phyloP scores from a whole-genome alignment of 2,329 filamentous ascomycete species.

The Clarireedia homoeocarpa region DNA sequence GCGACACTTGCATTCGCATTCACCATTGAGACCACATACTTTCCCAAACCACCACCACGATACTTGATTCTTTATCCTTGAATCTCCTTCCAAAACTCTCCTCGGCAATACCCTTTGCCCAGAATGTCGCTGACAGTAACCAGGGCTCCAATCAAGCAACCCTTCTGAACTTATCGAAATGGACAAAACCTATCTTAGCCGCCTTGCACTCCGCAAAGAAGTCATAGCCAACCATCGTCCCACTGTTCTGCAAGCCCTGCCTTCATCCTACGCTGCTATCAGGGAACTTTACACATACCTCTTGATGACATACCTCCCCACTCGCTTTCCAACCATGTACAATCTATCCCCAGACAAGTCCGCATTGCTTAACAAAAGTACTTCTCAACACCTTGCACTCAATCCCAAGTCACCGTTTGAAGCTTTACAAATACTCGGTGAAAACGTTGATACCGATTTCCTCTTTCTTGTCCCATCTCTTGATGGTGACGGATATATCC shows the following conservation, averaged over 20 bases:
- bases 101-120: too few species aligned
- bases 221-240: slow-evolving; percentile 38
- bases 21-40: too few species aligned
- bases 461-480: slow-evolving; percentile 45
- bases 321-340: slow-evolving; percentile 48
- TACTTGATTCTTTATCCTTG: too few species aligned
- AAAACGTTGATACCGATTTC: slow-evolving; percentile 52
- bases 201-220: slow-evolving; percentile 40
- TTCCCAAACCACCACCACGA: too few species aligned
- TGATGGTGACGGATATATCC: slow-evolving; percentile 36
- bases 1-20: too few species aligned
- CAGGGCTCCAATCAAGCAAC: slow-evolving; percentile 44
- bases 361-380: slow-evolving; percentile 39
- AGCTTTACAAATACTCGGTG: slow-evolving; percentile 41
- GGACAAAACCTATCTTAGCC: slow-evolving; percentile 49
- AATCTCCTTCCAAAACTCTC: too few species aligned
- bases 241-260: slow-evolving; percentile 33
- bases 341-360: slow-evolving; percentile 22
- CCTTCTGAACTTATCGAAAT: slow-evolving; percentile 49
- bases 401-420: slow-evolving; percentile 27
- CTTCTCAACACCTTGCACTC: slow-evolving; percentile 35
- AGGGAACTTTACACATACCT: slow-evolving; percentile 50
- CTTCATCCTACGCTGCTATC: slow-evolving; percentile 37
- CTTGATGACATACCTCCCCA: slow-evolving; percentile 45
- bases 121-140: neutral